phyloP scores from a whole-genome alignment of 2,329 filamentous ascomycete genomes.

The Sarocladium strictum region DNA sequence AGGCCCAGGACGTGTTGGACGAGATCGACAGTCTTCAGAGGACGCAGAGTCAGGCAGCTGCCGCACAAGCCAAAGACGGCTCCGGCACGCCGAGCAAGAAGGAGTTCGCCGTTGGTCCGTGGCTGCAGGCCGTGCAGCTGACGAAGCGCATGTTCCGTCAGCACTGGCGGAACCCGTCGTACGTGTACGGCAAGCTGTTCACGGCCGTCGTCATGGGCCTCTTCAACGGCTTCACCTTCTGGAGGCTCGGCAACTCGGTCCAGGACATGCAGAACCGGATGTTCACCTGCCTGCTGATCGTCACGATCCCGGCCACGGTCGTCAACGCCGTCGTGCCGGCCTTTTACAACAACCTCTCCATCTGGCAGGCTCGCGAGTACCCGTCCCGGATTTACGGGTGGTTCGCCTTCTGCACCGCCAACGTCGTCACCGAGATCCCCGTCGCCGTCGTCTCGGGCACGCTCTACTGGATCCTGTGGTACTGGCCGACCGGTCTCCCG shows the following conservation, averaged over 20 bases:
- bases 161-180: slow-evolving; percentile 71
- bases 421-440: slow-evolving; percentile 68
- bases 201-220: slow-evolving; percentile 64
- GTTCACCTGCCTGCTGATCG: slow-evolving; percentile 64
- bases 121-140: slow-evolving; percentile 57
- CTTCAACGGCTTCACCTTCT: slow-evolving; percentile 79
- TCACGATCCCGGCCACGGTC: slow-evolving; percentile 62
- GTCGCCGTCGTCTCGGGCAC: slow-evolving; percentile 57
- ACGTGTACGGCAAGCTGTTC: slow-evolving; percentile 73
- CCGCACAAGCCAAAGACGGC: no score
- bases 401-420: slow-evolving; percentile 69
- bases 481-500: slow-evolving; percentile 68
- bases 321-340: slow-evolving; percentile 72
- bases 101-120: slow-evolving; percentile 62
- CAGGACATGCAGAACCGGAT: slow-evolving; percentile 71
- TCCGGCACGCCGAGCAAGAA: no score
- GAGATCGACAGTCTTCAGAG: slow-evolving; percentile 59
- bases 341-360: slow-evolving; percentile 65
- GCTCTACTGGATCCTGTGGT: slow-evolving; percentile 71
- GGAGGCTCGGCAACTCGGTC: slow-evolving; percentile 57
- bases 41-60: slow-evolving; percentile 13
- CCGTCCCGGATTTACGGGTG: slow-evolving; percentile 73
- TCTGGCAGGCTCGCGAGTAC: slow-evolving; percentile 70
- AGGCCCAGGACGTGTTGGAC: slow-evolving; percentile 50
- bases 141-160: slow-evolving; percentile 66